These are phyloP conservation scores for Sedum album DNA, from an alignment of 164 flowering plant genomes.

Conservation along the genomic window DNA sequence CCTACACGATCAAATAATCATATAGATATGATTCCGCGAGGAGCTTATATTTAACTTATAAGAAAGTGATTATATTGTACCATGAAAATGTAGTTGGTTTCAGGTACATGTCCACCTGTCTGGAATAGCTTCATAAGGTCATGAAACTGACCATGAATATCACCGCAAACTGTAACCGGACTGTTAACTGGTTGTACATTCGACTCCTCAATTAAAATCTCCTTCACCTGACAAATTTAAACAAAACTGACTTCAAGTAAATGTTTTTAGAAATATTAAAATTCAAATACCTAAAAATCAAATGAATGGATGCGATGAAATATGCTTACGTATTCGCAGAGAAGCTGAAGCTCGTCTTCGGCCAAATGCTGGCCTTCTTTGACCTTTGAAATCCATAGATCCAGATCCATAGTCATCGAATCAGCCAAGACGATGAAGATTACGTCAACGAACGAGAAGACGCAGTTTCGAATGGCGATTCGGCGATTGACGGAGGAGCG, in stretches of 20 bases:
- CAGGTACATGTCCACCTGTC: conserved; percentile 99
- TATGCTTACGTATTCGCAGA: conserved; percentile 42
- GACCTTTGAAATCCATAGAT: conserved; percentile 52
- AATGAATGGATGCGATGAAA: too few species aligned
- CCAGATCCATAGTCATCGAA: conserved; percentile 45
- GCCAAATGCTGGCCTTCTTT: conserved; percentile 49
- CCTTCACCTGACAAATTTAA: conserved; percentile 70
- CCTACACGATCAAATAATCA: conserved; percentile 38
- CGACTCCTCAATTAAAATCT: conserved; percentile 92
- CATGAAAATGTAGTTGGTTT: conserved; percentile 96
- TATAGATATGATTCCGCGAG: too few species aligned
- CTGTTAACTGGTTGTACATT: conserved; percentile 98
- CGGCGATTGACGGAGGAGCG: neutral
- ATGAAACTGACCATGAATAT: too few species aligned
- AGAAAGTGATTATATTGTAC: conserved; percentile 39
- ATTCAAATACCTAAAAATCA: too few species aligned
- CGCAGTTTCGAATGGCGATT: neutral
- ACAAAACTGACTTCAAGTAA: too few species aligned
- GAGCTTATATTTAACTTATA: too few species aligned
- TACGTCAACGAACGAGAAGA: neutral
- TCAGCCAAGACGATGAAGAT: neutral
- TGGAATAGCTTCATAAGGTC: too few species aligned
- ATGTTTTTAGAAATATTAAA: too few species aligned
- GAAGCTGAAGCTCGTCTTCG: conserved; percentile 57
- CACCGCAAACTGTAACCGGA: too few species aligned